Conservation (phyloP, 352 stramenopile species). For the Globisporangium nodosum region DNA sequence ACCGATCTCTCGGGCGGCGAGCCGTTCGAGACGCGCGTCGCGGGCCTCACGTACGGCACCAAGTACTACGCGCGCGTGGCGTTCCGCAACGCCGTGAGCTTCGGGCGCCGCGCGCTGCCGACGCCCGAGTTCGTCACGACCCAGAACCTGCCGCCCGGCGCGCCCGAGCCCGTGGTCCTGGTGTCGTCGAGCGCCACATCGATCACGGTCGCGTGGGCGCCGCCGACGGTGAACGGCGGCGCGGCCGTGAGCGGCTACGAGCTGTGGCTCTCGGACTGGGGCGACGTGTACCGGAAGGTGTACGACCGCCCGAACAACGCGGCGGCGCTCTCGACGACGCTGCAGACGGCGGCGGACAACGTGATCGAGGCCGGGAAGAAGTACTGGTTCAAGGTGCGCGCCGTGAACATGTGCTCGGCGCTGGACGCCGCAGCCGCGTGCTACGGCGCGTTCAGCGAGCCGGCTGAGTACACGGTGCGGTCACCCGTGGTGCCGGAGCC, state of each 20-base stretch:
- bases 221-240: slow-evolving; percentile 89
- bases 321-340: slow-evolving; percentile 50
- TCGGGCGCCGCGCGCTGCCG: slow-evolving; percentile 65
- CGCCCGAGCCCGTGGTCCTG: slow-evolving; percentile 81
- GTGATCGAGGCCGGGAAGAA: slow-evolving; percentile 88
- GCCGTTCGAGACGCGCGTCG: slow-evolving; percentile 62
- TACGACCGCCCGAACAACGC: slow-evolving; percentile 92
- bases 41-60: slow-evolving; percentile 73
- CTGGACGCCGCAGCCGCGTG: slow-evolving; percentile 70
- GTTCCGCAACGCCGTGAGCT: slow-evolving; percentile 88
- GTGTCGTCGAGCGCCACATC: slow-evolving; percentile 85
- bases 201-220: slow-evolving; percentile 90
- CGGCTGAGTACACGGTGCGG: slow-evolving; percentile 89
- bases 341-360: slow-evolving; percentile 77
- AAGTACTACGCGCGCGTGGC: slow-evolving; percentile 89
- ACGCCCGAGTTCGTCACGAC: slow-evolving; percentile 77
- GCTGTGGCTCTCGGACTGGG: slow-evolving; percentile 96
- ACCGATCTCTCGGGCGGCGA: slow-evolving; percentile 75
- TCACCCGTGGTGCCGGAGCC: slow-evolving; percentile 76
- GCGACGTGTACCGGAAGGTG: slow-evolving; percentile 81
- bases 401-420: slow-evolving; percentile 92
- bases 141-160: slow-evolving; percentile 84
- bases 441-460: slow-evolving; percentile 85
- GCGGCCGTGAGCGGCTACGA: slow-evolving; percentile 92
- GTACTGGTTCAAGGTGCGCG: slow-evolving; percentile 93